A percentile compares a stretch with the other conserved stretches of the same genome.
Conservation (phyloP, 2,329 filamentous ascomycete genomes). For the Verticillium albo-atrum region DNA sequence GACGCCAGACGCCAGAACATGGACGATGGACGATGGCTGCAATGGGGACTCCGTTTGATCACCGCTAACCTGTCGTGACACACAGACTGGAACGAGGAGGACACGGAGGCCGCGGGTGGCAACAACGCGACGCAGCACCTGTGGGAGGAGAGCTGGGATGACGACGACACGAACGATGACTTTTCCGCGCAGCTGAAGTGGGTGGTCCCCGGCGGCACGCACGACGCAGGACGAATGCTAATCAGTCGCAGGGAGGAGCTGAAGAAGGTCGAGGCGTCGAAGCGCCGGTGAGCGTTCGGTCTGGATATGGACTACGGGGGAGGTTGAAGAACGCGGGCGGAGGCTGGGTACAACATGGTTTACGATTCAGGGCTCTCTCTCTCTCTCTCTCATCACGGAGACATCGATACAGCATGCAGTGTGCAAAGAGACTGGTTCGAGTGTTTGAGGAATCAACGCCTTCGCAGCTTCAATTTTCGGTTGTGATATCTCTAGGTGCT, state of each 20-base stretch:
- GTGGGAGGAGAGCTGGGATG: slow-evolving; percentile 99
- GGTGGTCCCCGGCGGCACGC: slow-evolving; percentile 25
- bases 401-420: no score
- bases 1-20: no score
- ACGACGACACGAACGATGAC: slow-evolving; percentile 94
- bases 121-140: slow-evolving; percentile 70
- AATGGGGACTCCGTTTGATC: no score
- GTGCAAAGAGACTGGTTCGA: no score
- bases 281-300: slow-evolving; percentile 54
- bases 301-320: neutral
- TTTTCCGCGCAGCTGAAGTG: slow-evolving; percentile 94
- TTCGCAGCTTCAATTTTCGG: no score
- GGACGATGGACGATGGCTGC: no score
- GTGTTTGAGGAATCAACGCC: no score
- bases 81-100: slow-evolving; percentile 87
- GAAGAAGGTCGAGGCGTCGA: slow-evolving; percentile 83
- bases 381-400: no score
- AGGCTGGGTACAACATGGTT: neutral
- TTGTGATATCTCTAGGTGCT: slow-evolving; percentile 11
- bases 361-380: neutral
- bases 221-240: neutral
- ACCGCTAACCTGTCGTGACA: slow-evolving; percentile 2
- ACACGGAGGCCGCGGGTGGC: slow-evolving; percentile 73
- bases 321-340: neutral
- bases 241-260: slow-evolving; percentile 69